These are phyloP conservation scores for Pythium plurisporium DNA, from an alignment of 352 stramenopile genomes.

Conservation along the genomic window DNA sequence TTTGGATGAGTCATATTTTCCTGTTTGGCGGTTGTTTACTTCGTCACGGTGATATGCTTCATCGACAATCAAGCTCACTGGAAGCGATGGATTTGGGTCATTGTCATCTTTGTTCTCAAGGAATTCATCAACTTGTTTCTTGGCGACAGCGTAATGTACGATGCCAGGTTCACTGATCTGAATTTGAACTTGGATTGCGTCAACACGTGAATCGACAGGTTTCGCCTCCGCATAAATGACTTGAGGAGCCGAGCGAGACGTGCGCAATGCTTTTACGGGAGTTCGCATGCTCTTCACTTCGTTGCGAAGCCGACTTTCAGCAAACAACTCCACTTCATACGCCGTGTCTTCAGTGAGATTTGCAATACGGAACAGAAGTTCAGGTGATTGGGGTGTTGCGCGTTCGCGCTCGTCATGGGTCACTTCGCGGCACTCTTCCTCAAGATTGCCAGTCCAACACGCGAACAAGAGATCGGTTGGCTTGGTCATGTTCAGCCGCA, in stretches of 20 bases:
- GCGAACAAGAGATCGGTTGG: conserved; percentile 48
- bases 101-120: background rate
- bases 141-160: conserved; percentile 42
- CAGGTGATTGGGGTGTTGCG: conserved; percentile 5
- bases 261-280: conserved; percentile 24
- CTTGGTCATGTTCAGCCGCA: conserved; percentile 55
- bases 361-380: conserved; percentile 35
- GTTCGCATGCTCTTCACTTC: conserved; percentile 42
- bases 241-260: conserved; percentile 36
- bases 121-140: background rate
- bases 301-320: conserved; percentile 53
- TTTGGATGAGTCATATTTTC: conserved; percentile 8
- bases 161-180: conserved; percentile 27
- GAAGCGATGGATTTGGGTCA: background rate
- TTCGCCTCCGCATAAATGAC: conserved; percentile 19
- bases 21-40: background rate
- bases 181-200: conserved; percentile 26
- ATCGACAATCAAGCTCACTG: conserved; percentile 10
- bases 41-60: background rate
- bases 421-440: conserved; percentile 30
- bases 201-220: conserved; percentile 31
- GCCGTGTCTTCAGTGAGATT: conserved; percentile 56
- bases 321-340: conserved; percentile 43
- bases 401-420: conserved; percentile 26
- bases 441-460: conserved; percentile 22